Percentiles rank a stretch among this genome's conserved stretches.
phyloP scores from a whole-genome alignment of 768 basidiomycete genomes.

The Rubroboletus pulcherrimus region DNA sequence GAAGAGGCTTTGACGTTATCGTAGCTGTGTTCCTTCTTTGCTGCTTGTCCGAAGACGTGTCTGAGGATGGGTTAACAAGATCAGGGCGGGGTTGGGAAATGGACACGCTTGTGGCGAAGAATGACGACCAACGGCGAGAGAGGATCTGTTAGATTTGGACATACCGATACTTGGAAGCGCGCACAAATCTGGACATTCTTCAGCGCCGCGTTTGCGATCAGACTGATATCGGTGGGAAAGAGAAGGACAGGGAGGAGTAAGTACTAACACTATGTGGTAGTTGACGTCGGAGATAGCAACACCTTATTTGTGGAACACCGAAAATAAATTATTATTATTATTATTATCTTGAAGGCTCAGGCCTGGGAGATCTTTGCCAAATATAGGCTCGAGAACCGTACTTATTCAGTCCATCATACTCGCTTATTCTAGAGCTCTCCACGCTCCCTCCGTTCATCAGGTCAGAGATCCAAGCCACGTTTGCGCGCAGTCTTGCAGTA shows the following conservation, averaged over 20 bases:
- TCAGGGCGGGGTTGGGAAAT: not conserved
- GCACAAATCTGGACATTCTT: constrained; percentile 80
- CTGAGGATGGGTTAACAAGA: constrained; percentile 36
- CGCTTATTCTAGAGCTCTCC: constrained; percentile 42
- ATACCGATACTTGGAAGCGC: constrained; percentile 83
- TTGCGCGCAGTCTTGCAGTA: constrained; percentile 35
- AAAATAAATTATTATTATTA: too few species aligned
- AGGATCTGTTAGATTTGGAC: constrained; percentile 23
- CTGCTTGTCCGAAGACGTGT: constrained; percentile 87
- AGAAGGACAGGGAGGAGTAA: not conserved
- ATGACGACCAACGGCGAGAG: not conserved
- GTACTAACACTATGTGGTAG: too few species aligned
- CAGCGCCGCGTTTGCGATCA: not conserved
- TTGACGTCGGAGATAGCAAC: too few species aligned
- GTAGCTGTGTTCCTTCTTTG: constrained; percentile 77
- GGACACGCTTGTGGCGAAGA: not conserved
- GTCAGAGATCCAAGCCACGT: constrained; percentile 38
- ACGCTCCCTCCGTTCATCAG: constrained; percentile 32
- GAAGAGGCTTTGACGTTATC: constrained; percentile 85
- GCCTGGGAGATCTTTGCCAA: too few species aligned
- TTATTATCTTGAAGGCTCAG: too few species aligned
- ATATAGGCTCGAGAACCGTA: too few species aligned
- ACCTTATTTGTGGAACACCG: too few species aligned
- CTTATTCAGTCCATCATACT: constrained; percentile 35
- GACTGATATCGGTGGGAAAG: not conserved